Evolutionary conservation across 768 basidiomycete species (phyloP), one percentile per base, ranked within the genome.

Genomic region (Sporobolomyces roseus): DNA sequence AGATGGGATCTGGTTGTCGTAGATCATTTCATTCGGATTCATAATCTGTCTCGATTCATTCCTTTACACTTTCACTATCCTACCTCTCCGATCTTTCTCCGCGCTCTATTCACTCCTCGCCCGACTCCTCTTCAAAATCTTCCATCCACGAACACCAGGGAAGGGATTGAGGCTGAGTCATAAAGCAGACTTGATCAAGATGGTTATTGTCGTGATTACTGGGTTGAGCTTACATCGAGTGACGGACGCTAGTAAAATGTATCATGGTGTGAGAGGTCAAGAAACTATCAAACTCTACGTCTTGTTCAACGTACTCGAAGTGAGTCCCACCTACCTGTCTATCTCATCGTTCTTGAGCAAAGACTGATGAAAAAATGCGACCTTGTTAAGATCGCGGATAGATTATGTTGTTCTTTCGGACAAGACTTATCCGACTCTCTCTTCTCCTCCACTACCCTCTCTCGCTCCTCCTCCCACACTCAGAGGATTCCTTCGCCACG

Each of bases 221-320:
- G 83, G 93, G 53, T 72, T 86, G 23, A 83, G 93, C 27, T 82
- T 97, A 7, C 83, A 86, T 38, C 87, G 89, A 2, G 83, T 93
- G 46, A 93, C 93, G 10, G 94, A 99, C 77, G 89, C 92, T 14
- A 94, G 92, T 79, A 93, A 93, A 81, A 94, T 99, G 73, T 99
- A 99, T 75, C 96, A 99, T 76, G 88, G 88, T 21, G 97, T 99
- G 63, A 87, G 96, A 27, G 94, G 93, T 0, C 96, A 98, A 79
- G 96, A 99, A 74, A 96, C 92, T 3, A 94, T 99, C 81, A 99
- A 98, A 80, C 80, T 99, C 55, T 98, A 98, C 80, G 96, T 99
- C 67, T 94, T 99, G 58, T 99, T 97, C 80, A 98, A 97, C 78
- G 93, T 93, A 16, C 83, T 99, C 10, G 96, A 99, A 84, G 94